Conservation (phyloP, 2,329 filamentous ascomycete genomes). For the Alternaria solani region DNA sequence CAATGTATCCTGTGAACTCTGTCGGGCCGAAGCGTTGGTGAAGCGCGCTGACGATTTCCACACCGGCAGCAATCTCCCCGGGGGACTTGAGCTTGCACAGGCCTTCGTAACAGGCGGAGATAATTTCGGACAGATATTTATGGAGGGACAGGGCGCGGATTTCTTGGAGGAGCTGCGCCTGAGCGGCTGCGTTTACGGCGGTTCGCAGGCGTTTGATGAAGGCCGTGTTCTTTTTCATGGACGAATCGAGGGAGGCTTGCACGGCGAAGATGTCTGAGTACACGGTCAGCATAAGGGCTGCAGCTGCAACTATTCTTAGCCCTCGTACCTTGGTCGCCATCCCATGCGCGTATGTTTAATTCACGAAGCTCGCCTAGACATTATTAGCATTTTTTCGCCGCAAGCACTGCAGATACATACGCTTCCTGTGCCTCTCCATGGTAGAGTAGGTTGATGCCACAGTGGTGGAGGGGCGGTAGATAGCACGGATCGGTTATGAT, state of each 20-base stretch:
- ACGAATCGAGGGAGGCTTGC: constrained; percentile 84
- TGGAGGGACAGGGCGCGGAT: constrained; percentile 89
- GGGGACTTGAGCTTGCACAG: constrained; percentile 90
- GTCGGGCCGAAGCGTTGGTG: constrained; percentile 91
- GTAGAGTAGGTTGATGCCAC: constrained; percentile 42
- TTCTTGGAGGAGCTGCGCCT: constrained; percentile 86
- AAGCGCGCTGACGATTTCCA: constrained; percentile 92
- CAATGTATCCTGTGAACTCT: constrained; percentile 90
- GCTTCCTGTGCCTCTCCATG: constrained; percentile 62
- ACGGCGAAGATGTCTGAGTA: constrained; percentile 77
- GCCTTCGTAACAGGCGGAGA: constrained; percentile 94
- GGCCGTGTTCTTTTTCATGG: constrained; percentile 96
- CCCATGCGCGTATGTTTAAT: constrained; percentile 87
- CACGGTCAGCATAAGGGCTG: constrained; percentile 28
- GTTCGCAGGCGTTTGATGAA: constrained; percentile 97
- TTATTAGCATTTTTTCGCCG: constrained; percentile 29
- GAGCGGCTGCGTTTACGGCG: constrained; percentile 79
- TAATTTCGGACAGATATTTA: constrained; percentile 97
- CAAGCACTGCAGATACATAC: constrained; percentile 37
- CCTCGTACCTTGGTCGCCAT: constrained; percentile 79
- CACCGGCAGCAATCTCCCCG: constrained; percentile 88
- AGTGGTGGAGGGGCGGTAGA: constrained; percentile 45
- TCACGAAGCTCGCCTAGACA: constrained; percentile 83
- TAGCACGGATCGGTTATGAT: constrained; percentile 44
- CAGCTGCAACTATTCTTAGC: constrained; percentile 15